Conservation (phyloP, 805 yeast species). For the Jamesozyma hellenica region DNA sequence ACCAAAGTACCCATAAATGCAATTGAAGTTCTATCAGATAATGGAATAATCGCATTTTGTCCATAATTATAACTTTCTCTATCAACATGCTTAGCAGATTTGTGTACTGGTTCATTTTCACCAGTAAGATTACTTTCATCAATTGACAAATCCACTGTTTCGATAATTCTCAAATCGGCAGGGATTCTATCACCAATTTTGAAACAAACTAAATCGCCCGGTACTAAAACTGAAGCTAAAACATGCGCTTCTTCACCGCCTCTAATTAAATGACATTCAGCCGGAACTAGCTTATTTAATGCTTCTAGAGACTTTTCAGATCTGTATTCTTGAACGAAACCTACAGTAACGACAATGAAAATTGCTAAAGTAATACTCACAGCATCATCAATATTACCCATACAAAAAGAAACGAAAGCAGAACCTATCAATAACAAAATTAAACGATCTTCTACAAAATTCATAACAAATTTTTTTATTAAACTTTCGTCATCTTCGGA, state of each 20-base stretch:
- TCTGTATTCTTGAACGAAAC: conserved; percentile 93
- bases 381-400: conserved; percentile 95
- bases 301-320: conserved; percentile 93
- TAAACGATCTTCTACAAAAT: conserved; percentile 84
- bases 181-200: conserved; percentile 93
- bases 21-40: conserved; percentile 62
- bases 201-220: conserved; percentile 90
- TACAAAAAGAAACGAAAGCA: conserved; percentile 72
- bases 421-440: conserved; percentile 83
- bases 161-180: conserved; percentile 79
- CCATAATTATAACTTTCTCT: conserved; percentile 21
- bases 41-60: conserved; percentile 35
- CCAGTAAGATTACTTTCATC: conserved; percentile 96
- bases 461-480: conserved; percentile 58
- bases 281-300: conserved; percentile 85
- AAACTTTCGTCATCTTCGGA: conserved; percentile 70
- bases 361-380: conserved; percentile 86
- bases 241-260: conserved; percentile 71
- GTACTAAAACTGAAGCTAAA: conserved; percentile 79
- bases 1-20: conserved; percentile 98
- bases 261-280: conserved; percentile 87
- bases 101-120: conserved; percentile 80
- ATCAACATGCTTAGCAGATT: conserved; percentile 39
- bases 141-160: conserved; percentile 68
- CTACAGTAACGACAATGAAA: conserved; percentile 87